phyloP scores from a whole-genome alignment of 345 rosid genomes.

The Boechera retrofracta region DNA sequence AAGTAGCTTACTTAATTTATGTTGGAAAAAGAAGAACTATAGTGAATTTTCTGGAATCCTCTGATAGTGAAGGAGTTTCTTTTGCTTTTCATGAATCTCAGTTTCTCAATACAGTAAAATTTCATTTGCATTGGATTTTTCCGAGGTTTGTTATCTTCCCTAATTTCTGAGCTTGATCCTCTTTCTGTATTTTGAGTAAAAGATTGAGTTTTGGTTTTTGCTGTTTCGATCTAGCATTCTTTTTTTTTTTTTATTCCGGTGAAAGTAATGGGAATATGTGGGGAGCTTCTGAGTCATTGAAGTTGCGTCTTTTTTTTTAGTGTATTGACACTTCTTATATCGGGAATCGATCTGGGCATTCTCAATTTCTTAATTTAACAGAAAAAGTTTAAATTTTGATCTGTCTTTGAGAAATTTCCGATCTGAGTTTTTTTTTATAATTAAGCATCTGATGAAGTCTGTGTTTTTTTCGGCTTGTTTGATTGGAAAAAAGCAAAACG shows the following conservation, averaged over 20 bases:
- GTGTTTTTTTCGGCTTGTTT: neutral
- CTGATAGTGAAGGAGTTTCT: neutral
- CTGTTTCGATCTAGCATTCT: conserved; percentile 37
- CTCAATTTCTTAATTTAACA: neutral
- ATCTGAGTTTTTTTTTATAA: neutral
- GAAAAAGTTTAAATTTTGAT: neutral
- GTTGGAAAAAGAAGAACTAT: neutral
- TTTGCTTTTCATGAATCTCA: conserved; percentile 1
- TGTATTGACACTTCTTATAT: neutral
- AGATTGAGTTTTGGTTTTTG: neutral
- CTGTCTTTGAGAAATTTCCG: neutral
- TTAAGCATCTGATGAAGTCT: conserved; percentile 13
- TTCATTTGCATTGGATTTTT: neutral
- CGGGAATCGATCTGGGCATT: conserved; percentile 16
- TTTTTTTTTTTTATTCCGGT: conserved; percentile 24
- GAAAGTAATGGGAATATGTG: conserved; percentile 26
- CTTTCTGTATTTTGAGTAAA: conserved; percentile 9
- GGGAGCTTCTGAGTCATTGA: conserved; percentile 17
- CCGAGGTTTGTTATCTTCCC: conserved; percentile 40
- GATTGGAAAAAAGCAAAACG: conserved; percentile 63
- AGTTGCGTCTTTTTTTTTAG: conserved; percentile 3
- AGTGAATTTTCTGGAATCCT: neutral
- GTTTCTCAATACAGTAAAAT: neutral
- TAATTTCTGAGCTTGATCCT: conserved; percentile 31
- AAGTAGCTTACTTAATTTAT: neutral